These are phyloP conservation scores for Yamadazyma sp. DNA, from an alignment of 1,139 yeast genomes.

Conservation along the genomic window DNA sequence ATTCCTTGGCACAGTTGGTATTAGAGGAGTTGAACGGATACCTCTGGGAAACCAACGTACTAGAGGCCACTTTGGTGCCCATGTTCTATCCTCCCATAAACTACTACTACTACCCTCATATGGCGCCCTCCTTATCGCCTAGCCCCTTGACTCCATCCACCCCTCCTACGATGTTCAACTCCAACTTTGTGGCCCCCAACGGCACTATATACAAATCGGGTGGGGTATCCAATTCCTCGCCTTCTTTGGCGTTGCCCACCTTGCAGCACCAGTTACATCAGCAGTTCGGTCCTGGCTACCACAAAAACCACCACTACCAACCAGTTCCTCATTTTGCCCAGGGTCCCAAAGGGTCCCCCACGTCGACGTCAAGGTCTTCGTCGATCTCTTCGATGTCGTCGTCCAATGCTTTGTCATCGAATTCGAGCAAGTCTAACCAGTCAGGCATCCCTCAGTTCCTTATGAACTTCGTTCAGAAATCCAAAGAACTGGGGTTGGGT, in stretches of 20 bases:
- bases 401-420: constrained; percentile 7
- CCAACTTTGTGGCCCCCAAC: neutral
- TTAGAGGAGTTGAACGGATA: constrained; percentile 26
- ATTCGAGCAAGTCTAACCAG: constrained; percentile 2
- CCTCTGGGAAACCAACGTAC: constrained; percentile 22
- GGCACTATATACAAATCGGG: neutral
- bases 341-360: neutral
- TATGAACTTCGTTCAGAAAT: constrained; percentile 25
- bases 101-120: constrained; percentile 3
- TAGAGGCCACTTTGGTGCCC: constrained; percentile 20
- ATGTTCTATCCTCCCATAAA: constrained; percentile 3
- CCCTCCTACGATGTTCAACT: constrained; percentile 1
- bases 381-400: constrained; percentile 7
- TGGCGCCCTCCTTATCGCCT: neutral
- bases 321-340: constrained; percentile 1
- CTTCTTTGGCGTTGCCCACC: neutral
- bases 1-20: constrained; percentile 16
- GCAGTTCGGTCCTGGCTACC: neutral
- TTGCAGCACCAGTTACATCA: neutral
- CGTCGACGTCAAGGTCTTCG: constrained; percentile 3
- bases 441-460: constrained; percentile 31
- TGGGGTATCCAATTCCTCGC: neutral
- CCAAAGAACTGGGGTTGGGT: neutral
- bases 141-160: constrained; percentile 6
- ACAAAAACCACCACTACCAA: neutral